phyloP scores from a whole-genome alignment of 331 rosid species.

The Malus hybrid region DNA sequence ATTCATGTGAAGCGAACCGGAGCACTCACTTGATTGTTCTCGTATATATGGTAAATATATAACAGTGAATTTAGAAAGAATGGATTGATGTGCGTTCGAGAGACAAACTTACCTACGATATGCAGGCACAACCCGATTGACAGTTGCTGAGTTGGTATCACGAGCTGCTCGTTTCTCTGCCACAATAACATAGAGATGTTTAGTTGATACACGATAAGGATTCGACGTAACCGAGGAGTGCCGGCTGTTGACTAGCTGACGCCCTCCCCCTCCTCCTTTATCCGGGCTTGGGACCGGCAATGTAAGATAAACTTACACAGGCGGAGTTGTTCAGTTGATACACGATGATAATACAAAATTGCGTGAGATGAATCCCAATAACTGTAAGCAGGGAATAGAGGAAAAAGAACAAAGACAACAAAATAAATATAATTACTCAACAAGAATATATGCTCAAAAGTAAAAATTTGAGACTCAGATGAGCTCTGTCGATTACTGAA shows the following conservation, averaged over 20 bases:
- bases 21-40: too few species aligned
- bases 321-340: not conserved
- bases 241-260: too few species aligned
- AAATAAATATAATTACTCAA: not conserved
- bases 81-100: not conserved
- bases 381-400: not conserved
- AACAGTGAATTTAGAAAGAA: not conserved
- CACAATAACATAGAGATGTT: not conserved
- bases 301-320: too few species aligned
- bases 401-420: not conserved
- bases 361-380: not conserved
- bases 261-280: too few species aligned
- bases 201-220: too few species aligned
- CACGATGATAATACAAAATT: not conserved
- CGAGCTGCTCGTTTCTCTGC: slow-evolving; percentile 41
- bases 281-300: too few species aligned
- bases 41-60: not conserved
- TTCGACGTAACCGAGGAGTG: too few species aligned
- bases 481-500: not conserved
- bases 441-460: not conserved
- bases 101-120: slow-evolving; percentile 52
- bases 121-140: slow-evolving; percentile 62
- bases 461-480: not conserved
- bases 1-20: not conserved
- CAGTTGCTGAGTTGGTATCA: slow-evolving; percentile 28